Evolutionary conservation across 140 eudicot genomes (phyloP), one percentile per base, ranked within the genome.

Genomic region (Senecio squalidus): DNA sequence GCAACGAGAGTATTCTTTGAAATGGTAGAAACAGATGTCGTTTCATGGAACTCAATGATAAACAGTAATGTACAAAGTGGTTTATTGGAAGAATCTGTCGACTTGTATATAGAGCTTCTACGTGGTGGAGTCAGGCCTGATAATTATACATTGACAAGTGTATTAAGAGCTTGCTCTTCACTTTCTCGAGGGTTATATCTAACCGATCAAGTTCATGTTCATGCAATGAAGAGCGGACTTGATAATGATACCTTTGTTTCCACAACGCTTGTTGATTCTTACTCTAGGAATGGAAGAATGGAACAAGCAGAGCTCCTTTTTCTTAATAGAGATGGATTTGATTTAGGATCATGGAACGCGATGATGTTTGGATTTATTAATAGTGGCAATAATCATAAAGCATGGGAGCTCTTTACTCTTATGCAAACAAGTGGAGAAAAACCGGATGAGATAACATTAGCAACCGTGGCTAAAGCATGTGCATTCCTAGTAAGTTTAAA

Each of bases 191-290:
- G 60, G 2, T 16, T 54, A 28, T 2, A 28, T 54, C 60, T 54
- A 54, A 54, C 41, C 9, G 39, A 54, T 27, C 60, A 54, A 54
- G n/a, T 54, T n/a, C 60, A 54, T 54, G 60, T 18, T 54, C 41
- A 54, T 54, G 39, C 22, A 5, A 17, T 29, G 11, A 54, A 29
- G 29, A 27, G 4, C 3, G 39, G 26, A 29, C 40, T 27, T 30
- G 41, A 54, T 55, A 55, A 8, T 10, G 43, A 55, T 17, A 33
- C 44, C 0, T 29, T 16, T 30, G 44, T 55, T 55, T 55, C 60
- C 0, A 55, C 60, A 3, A 30, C 28, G 15, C 44, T 55, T 17
- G 60, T 55, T 30, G 43, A 55, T 31, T 29, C 44, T 31, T 55
- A 55, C 26, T 55, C 60, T 9, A 55, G 17, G 15, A 55, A 33